Evolutionary conservation across 306 rosid genomes (phyloP).

Genomic region (Acacia melanoxylon): DNA sequence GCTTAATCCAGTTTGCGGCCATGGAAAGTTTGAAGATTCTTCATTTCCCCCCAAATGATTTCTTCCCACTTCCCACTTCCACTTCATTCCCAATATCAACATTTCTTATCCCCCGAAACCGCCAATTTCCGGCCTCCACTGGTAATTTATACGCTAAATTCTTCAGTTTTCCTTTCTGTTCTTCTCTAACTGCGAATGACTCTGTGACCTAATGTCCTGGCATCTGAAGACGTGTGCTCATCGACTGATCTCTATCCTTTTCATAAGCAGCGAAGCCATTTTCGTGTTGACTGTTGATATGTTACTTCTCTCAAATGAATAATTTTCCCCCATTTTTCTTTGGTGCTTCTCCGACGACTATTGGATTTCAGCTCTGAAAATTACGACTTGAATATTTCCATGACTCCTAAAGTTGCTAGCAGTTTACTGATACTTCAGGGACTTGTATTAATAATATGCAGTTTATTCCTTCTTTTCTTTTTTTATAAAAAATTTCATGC

Average conservation of each 20-base stretch:
- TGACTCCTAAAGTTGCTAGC: background rate
- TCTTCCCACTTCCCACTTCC: conserved; percentile 4
- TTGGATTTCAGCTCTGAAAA: background rate
- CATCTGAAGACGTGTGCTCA: background rate
- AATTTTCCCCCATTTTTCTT: background rate
- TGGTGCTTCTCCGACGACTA: background rate
- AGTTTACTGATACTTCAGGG: background rate
- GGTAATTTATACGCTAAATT: background rate
- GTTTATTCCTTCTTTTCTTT: conserved; percentile 28
- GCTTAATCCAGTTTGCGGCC: conserved; percentile 5
- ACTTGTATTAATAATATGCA: background rate
- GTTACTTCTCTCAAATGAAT: background rate
- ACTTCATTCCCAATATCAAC: conserved; percentile 10
- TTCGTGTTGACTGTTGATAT: background rate
- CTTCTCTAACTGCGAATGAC: background rate
- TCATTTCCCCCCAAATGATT: background rate
- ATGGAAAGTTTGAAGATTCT: conserved; percentile 15
- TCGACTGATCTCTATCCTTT: background rate
- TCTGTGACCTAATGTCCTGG: background rate
- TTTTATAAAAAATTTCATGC: background rate
- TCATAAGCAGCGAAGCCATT: background rate
- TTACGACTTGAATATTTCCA: background rate
- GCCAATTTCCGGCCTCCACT: background rate
- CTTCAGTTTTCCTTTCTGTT: background rate
- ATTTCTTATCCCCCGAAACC: background rate